Evolutionary conservation across 2,329 filamentous ascomycete genomes (phyloP).

Genomic region (Fusarium falciforme): DNA sequence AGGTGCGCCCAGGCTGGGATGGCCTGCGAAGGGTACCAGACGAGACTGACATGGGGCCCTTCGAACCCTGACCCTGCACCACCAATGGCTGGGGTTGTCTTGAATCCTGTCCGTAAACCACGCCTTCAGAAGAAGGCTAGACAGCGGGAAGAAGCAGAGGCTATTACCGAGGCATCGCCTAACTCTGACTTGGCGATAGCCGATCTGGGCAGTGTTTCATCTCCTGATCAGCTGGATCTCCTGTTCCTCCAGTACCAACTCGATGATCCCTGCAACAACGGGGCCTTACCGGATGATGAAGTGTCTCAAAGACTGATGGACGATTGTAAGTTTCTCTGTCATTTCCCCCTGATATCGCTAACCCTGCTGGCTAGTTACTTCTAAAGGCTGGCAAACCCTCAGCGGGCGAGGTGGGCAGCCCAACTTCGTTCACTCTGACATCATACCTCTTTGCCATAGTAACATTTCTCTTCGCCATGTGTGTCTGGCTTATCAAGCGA

Average conservation of each 20-base stretch:
- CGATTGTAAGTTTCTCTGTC: not conserved
- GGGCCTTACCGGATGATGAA: not conserved
- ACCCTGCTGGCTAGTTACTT: not conserved
- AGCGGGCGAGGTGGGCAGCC: not conserved
- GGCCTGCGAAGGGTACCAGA: conserved; percentile 24
- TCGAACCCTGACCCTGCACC: not conserved
- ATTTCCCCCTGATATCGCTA: not conserved
- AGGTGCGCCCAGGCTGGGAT: conserved; percentile 22
- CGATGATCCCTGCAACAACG: not conserved
- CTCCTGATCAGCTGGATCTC: not conserved
- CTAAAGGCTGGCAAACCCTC: not conserved
- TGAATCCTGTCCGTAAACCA: conserved; percentile 13
- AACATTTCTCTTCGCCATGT: not conserved
- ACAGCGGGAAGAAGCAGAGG: not conserved
- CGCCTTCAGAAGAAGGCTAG: not conserved
- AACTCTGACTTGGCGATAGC: not conserved
- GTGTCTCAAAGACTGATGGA: not conserved
- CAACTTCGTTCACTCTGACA: not conserved
- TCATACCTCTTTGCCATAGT: not conserved
- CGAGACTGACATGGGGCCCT: conserved; percentile 22
- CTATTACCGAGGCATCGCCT: not conserved
- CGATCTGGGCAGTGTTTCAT: not conserved
- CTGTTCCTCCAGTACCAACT: not conserved
- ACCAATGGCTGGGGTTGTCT: not conserved
- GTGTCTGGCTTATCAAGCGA: not conserved